Base-by-base conservation (phyloP, 1,284 basidiomycete genomes). In the Tilletia caries region DNA sequence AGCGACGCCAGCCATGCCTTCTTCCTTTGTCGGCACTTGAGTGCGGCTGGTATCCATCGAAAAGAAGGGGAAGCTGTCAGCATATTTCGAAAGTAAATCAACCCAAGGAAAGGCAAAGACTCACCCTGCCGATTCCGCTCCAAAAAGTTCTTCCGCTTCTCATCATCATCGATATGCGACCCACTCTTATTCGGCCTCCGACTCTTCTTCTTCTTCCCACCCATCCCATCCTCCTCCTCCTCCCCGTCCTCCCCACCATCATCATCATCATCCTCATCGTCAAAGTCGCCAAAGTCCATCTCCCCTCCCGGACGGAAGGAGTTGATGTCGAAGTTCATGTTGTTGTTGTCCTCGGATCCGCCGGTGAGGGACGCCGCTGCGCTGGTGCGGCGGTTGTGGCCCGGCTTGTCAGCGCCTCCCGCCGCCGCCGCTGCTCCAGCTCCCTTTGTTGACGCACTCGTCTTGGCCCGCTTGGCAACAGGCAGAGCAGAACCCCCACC, bases 21-120 rank as follows among this genome's bases (percentile, higher is more conserved):
- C 85, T 98, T 98, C 68, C 95, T 90, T 83, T 98, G 95, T 48
- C 95, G 92, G 84, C 96, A 98, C 85, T 98, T 98, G 80, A 98
- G 89, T 2, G 95, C 95, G 70, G 95, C 95, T 66, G 20, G 43
- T 20, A 46, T 20, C 10, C 33, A 29, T 66, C n/a, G 95, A 43
- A 81, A 27, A 46, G 6, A 70, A 67, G 32, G 52, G 62, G 37
- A 27, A 34, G n/a, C n/a, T 54, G 41, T 32, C n/a, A 58, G 58
- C 67, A n/a, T 54, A 23, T 23, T 25, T 13, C 12, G 25, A 2
- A 6, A 13, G 15, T 54, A 13, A 1, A 8, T 13, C n/a, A 1
- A 8, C 3, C 13, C n/a, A 6, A 27, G 18, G 15, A 29, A 15
- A 15, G 25, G 29, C 5, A 54, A 13, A 54, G 5, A 54, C 52